Evolutionary conservation across 106 monocot genomes (phyloP), one percentile per base, ranked within the genome.

Genomic region (Hemerocallis citrina): DNA sequence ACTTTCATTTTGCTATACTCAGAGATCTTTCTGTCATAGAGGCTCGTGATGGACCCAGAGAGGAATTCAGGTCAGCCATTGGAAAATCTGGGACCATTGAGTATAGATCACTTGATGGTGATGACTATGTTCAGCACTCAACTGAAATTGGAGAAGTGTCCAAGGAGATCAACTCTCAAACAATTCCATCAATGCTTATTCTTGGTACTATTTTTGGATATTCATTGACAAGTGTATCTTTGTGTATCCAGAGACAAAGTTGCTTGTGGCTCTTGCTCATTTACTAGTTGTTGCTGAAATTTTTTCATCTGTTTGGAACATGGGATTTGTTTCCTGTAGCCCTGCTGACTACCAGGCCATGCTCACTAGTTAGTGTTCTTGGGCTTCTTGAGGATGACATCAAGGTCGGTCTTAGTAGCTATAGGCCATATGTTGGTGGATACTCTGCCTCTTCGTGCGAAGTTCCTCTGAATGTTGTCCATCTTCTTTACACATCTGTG

Each of bases 231-330:
- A 74, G 66, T 51, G 43, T 93, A 47, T 88, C 74, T 32, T 21
- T 93, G 22, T 79, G 74, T 73, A 55, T 93, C 23, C 93, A 93
- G 61, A 79, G 85, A 36, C 93, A 40, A 85, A 74, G 61, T 76
- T 93, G 54, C 85, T 93, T 32, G 93, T 93, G 24, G 93, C 84
- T 4, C 85, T 88, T 65, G 93, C 88, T 43, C 88, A 88, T 67
- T 63, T 93, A 54, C 68, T 88, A 19, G 88, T 78, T 33, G 55
- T 79, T 50, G 57, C 67, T 14, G 85, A 93, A 67, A 88, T 93
- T 55, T 93, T 93, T 75, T n/a, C n/a, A n/a, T n/a, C n/a, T n/a
- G n/a, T n/a, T n/a, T n/a, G n/a, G n/a, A n/a, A n/a, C n/a, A n/a
- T n/a, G n/a, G n/a, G n/a, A n/a, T n/a, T n/a, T n/a, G n/a, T n/a